Conservation (phyloP, 768 basidiomycete genomes). For the Rhodotorula babjevae region DNA sequence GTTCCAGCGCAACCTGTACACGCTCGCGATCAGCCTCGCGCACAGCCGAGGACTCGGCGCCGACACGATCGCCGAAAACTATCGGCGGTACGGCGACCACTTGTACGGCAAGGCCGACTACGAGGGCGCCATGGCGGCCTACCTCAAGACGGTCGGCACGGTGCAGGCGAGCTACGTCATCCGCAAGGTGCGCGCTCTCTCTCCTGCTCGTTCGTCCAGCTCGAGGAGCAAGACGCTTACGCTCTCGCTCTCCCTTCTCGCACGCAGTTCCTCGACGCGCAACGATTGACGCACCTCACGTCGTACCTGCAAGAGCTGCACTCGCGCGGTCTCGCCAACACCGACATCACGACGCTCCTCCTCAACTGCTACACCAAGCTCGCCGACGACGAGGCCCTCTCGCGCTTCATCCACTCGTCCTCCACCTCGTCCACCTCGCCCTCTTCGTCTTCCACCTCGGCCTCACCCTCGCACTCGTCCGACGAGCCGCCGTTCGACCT, state of each 20-base stretch:
- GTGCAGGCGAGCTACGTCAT: constrained; percentile 94
- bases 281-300: constrained; percentile 88
- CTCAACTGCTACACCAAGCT: constrained; percentile 97
- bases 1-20: constrained; percentile 51
- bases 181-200: constrained; percentile 63
- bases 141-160: constrained; percentile 78
- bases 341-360: constrained; percentile 92
- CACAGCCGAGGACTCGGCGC: constrained; percentile 70
- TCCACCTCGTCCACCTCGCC: not conserved
- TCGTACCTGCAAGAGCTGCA: constrained; percentile 95
- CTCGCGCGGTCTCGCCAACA: constrained; percentile 78
- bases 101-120: constrained; percentile 87
- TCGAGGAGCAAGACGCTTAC: not conserved
- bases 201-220: too few species aligned
- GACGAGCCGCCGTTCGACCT: constrained; percentile 87
- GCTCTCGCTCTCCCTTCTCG: not conserved
- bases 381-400: constrained; percentile 79
- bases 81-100: constrained; percentile 77
- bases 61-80: constrained; percentile 75
- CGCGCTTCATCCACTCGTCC: constrained; percentile 78
- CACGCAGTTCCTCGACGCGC: constrained; percentile 87
- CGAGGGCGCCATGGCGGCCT: constrained; percentile 89
- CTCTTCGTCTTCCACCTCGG: not conserved
- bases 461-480: not conserved
- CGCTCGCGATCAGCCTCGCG: constrained; percentile 76